Conservation (phyloP, 331 rosid species). For the Stylosanthes scabra region DNA sequence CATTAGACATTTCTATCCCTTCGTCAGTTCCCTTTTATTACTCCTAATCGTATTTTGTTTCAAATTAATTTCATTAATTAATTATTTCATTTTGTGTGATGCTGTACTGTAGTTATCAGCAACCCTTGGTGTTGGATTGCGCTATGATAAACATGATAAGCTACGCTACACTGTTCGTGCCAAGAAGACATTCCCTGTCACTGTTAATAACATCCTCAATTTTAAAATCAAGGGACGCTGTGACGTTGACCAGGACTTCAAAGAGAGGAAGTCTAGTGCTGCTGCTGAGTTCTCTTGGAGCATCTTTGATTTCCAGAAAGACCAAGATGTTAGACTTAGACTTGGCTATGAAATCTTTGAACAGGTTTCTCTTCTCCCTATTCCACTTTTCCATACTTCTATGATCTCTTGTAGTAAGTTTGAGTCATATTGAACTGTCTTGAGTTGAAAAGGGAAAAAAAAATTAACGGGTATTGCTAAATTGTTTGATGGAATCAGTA, state of each 20-base stretch:
- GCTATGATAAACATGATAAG: constrained; percentile 62
- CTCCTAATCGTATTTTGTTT: not conserved
- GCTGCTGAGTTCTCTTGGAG: constrained; percentile 88
- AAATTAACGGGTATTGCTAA: too few species aligned
- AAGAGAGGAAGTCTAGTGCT: constrained; percentile 69
- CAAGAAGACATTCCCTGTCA: constrained; percentile 76
- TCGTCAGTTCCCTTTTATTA: constrained; percentile 50
- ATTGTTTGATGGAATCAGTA: not conserved
- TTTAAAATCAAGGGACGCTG: constrained; percentile 79
- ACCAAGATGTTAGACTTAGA: constrained; percentile 86
- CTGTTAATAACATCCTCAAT: constrained; percentile 51
- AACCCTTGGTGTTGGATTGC: constrained; percentile 76
- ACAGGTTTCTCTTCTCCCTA: constrained; percentile 52
- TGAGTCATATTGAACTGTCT: too few species aligned
- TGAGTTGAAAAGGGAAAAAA: too few species aligned
- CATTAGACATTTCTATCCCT: constrained; percentile 68
- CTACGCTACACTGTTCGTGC: constrained; percentile 65
- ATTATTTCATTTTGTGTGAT: not conserved
- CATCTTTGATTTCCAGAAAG: constrained; percentile 73
- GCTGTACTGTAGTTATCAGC: constrained; percentile 65
- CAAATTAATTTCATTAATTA: not conserved
- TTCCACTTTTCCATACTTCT: too few species aligned
- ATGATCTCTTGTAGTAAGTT: too few species aligned
- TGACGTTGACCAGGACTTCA: constrained; percentile 69
- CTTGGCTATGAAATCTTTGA: constrained; percentile 77